These are phyloP conservation scores for Umbelopsis isabellina DNA, from an alignment of 192 early-diverging fungal species.

Conservation along the genomic window DNA sequence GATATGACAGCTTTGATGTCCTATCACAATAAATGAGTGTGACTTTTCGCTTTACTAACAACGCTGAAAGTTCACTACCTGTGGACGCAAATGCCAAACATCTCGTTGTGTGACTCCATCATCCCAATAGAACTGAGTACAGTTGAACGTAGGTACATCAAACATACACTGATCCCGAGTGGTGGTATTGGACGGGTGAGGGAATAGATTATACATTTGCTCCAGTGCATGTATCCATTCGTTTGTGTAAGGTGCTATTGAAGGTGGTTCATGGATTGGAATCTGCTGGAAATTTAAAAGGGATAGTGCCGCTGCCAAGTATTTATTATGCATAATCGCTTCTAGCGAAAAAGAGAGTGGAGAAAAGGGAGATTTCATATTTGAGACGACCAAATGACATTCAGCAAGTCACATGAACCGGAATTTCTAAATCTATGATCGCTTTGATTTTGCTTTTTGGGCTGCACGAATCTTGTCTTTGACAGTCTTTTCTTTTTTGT, in stretches of 20 bases:
- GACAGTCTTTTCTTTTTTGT: conserved; percentile 28
- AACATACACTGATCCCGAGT: conserved; percentile 32
- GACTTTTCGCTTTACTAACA: background rate
- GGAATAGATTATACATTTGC: conserved; percentile 45
- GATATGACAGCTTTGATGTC: conserved; percentile 54
- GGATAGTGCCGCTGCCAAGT: conserved; percentile 7
- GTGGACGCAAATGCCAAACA: conserved; percentile 51
- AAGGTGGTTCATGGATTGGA: background rate
- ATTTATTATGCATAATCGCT: background rate
- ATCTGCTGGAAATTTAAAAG: background rate
- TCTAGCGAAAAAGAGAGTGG: background rate
- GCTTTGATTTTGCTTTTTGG: conserved; percentile 23
- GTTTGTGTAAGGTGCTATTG: conserved; percentile 36
- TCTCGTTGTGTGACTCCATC: conserved; percentile 42
- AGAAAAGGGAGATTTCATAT: background rate
- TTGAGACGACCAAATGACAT: background rate
- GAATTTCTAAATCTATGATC: conserved; percentile 18
- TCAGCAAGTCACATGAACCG: conserved; percentile 9
- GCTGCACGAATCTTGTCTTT: conserved; percentile 35
- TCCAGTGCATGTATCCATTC: conserved; percentile 50
- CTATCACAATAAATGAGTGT: conserved; percentile 20
- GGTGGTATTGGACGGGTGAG: conserved; percentile 34
- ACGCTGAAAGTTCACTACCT: conserved; percentile 28
- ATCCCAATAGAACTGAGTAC: conserved; percentile 38
- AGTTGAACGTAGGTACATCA: conserved; percentile 43